A percentile compares a stretch with the other conserved stretches of the same genome.
These are phyloP conservation scores for Mycena rebaudengoi DNA, from an alignment of 768 basidiomycete species.

Conservation along the genomic window DNA sequence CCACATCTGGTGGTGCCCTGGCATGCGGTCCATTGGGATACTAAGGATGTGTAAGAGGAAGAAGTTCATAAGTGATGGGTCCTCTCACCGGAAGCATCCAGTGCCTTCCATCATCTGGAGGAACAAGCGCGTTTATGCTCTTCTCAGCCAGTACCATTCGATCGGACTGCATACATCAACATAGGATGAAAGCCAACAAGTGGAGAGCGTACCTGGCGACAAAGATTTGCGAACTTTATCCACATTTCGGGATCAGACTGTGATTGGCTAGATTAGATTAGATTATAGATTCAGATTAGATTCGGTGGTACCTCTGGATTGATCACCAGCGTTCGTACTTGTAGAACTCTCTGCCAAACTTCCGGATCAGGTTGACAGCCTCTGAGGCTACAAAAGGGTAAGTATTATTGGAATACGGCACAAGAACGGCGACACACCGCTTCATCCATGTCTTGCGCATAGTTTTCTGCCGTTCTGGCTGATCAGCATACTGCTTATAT, in stretches of 20 bases:
- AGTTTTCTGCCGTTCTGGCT: slow-evolving; percentile 88
- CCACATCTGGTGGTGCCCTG: slow-evolving; percentile 93
- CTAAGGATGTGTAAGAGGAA: slow-evolving; percentile 53
- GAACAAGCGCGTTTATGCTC: slow-evolving; percentile 91
- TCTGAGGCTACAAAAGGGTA: slow-evolving; percentile 66
- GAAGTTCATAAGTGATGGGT: slow-evolving; percentile 35
- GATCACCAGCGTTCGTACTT: slow-evolving; percentile 93
- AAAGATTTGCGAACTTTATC: slow-evolving; percentile 99
- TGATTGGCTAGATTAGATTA: no score
- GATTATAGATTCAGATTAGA: neutral
- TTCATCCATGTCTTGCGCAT: slow-evolving; percentile 99
- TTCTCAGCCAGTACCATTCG: slow-evolving; percentile 96
- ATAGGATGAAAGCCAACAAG: no score
- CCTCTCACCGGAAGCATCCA: no score
- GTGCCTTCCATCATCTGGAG: no score
- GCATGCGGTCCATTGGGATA: slow-evolving; percentile 49
- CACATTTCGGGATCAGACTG: slow-evolving; percentile 91
- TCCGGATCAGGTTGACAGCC: slow-evolving; percentile 99
- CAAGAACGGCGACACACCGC: slow-evolving; percentile 58
- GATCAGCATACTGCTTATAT: slow-evolving; percentile 94
- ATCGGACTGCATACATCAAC: no score
- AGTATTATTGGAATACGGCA: neutral
- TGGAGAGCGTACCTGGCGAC: no score
- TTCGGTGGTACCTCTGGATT: slow-evolving; percentile 81
- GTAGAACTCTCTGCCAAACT: slow-evolving; percentile 97